These are phyloP conservation scores for Phlebopus sp. DNA, from an alignment of 1,284 basidiomycete species.

Conservation along the genomic window DNA sequence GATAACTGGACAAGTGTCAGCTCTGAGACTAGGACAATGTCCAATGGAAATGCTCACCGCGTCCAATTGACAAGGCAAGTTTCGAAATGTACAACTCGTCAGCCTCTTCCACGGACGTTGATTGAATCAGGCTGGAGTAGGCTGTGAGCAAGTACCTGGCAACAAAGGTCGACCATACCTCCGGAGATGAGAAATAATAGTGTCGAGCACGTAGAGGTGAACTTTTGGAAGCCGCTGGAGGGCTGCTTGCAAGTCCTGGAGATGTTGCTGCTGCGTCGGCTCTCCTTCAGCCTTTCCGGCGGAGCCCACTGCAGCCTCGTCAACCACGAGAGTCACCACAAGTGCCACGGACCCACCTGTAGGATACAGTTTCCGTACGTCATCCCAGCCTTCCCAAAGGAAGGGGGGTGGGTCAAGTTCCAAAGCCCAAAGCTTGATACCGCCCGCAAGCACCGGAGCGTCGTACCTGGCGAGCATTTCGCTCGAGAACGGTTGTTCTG, in stretches of 20 bases:
- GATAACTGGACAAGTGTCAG: conserved; percentile 49
- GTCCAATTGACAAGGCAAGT: conserved; percentile 81
- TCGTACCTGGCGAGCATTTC: conserved; percentile 77
- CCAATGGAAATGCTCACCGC: conserved; percentile 55
- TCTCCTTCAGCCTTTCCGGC: conserved; percentile 50
- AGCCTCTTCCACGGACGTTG: conserved; percentile 66
- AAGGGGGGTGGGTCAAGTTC: conserved; percentile 84
- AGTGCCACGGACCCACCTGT: conserved; percentile 34
- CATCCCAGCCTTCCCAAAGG: conserved; percentile 88
- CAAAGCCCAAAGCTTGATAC: conserved; percentile 82
- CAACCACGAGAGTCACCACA: background rate
- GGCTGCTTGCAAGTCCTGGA: conserved; percentile 67
- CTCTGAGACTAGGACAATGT: background rate
- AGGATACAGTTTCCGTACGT: conserved; percentile 81
- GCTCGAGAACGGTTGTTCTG: conserved; percentile 59
- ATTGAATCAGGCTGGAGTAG: conserved; percentile 58
- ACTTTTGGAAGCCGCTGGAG: conserved; percentile 76
- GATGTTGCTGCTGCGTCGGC: conserved; percentile 51
- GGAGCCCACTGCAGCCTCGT: conserved; percentile 50
- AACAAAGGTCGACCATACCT: conserved; percentile 42
- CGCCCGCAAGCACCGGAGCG: conserved; percentile 80
- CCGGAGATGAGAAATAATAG: conserved; percentile 75
- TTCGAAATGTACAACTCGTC: conserved; percentile 83
- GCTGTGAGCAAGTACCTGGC: conserved; percentile 1
- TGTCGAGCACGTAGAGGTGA: conserved; percentile 82